Conservation (phyloP, 495 filamentous ascomycete genomes). For the Penicillium roqueforti region DNA sequence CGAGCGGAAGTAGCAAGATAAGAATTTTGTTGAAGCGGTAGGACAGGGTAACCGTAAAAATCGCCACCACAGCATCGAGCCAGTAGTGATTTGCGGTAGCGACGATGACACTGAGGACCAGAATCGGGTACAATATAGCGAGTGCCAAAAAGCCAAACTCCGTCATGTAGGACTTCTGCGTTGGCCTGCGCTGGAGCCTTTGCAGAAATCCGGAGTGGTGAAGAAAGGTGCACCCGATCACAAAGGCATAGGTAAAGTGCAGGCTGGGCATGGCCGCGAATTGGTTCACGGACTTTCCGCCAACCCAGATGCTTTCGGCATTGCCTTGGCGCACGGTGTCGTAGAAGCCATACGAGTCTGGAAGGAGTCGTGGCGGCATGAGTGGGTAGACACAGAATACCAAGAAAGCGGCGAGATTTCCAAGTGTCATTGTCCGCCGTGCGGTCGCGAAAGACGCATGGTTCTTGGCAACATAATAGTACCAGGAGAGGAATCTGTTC, state of each 20-base stretch:
- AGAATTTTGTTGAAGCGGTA: slow-evolving; percentile 52
- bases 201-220: slow-evolving; percentile 54
- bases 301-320: slow-evolving; percentile 58
- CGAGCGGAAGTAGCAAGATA: slow-evolving; percentile 51
- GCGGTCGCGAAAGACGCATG: slow-evolving; percentile 52
- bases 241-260: slow-evolving; percentile 58
- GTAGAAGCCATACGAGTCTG: slow-evolving; percentile 56
- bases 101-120: slow-evolving; percentile 59
- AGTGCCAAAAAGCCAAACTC: slow-evolving; percentile 43
- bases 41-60: slow-evolving; percentile 47
- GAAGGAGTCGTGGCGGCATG: slow-evolving; percentile 62
- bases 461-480: slow-evolving; percentile 57
- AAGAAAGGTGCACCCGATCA: slow-evolving; percentile 56
- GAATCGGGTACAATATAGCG: slow-evolving; percentile 52
- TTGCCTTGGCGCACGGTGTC: slow-evolving; percentile 61
- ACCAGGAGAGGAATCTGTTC: slow-evolving; percentile 60
- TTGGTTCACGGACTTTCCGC: slow-evolving; percentile 53
- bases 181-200: slow-evolving; percentile 35
- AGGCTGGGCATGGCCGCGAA: slow-evolving; percentile 57
- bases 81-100: slow-evolving; percentile 66
- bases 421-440: slow-evolving; percentile 60
- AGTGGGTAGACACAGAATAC: slow-evolving; percentile 61
- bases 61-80: slow-evolving; percentile 55
- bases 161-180: slow-evolving; percentile 34
- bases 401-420: slow-evolving; percentile 57